Evolutionary conservation across 2,329 filamentous ascomycete genomes (phyloP).

Genomic region (Juglanconis sp.): DNA sequence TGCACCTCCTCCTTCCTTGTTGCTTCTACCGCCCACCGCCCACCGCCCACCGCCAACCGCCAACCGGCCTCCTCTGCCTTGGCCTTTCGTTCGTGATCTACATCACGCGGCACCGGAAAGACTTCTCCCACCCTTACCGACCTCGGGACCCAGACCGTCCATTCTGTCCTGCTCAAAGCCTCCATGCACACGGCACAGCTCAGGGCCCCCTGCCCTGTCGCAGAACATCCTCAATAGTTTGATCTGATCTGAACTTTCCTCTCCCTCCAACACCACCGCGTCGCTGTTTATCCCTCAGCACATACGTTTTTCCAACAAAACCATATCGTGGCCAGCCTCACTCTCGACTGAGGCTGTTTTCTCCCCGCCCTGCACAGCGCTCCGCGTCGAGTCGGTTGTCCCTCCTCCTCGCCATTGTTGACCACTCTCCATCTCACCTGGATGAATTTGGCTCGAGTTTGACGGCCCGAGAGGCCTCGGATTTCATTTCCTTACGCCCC

Average conservation of each 20-base stretch:
- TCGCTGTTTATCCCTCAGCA: background rate
- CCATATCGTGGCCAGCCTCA: slow-evolving; percentile 7
- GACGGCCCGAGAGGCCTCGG: slow-evolving; percentile 38
- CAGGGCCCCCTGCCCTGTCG: slow-evolving; percentile 14
- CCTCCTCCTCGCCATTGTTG: no score
- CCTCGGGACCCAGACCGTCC: background rate
- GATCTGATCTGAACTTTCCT: slow-evolving; percentile 13
- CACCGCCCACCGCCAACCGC: background rate
- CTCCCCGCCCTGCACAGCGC: background rate
- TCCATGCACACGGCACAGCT: slow-evolving; percentile 6
- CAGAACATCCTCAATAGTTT: slow-evolving; percentile 12
- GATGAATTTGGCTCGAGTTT: slow-evolving; percentile 37
- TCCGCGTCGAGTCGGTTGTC: background rate
- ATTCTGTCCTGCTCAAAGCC: background rate
- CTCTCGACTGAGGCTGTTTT: background rate
- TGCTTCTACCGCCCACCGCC: background rate
- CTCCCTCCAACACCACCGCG: slow-evolving; percentile 3
- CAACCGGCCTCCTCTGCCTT: slow-evolving; percentile 2
- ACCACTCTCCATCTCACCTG: slow-evolving; percentile 23
- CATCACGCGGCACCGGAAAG: slow-evolving; percentile 4
- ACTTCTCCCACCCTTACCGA: background rate
- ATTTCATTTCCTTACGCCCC: slow-evolving; percentile 22
- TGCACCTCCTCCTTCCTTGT: background rate
- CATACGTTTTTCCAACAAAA: slow-evolving; percentile 8
- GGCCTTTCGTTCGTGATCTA: slow-evolving; percentile 11